phyloP scores from a whole-genome alignment of 345 rosid species.

The Aquilaria malaccensis region DNA sequence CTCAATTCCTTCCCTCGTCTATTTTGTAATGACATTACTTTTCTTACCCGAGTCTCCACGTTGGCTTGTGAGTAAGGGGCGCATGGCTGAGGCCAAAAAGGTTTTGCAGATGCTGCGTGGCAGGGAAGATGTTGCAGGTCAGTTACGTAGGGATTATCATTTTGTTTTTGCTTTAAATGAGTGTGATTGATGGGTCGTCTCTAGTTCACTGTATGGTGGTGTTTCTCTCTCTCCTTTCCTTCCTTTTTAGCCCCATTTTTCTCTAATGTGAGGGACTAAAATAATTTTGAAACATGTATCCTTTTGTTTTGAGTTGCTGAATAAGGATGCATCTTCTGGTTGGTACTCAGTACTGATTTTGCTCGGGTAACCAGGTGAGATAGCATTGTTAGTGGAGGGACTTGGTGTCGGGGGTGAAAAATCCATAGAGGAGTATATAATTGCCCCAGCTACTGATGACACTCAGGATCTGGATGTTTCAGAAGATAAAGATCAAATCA shows the following conservation, averaged over 20 bases:
- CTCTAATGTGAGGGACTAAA: not conserved
- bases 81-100: slow-evolving; percentile 75
- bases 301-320: not conserved
- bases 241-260: not conserved
- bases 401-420: slow-evolving; percentile 70
- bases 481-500: slow-evolving; percentile 57
- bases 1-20: slow-evolving; percentile 59
- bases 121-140: slow-evolving; percentile 83
- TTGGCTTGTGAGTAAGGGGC: slow-evolving; percentile 94
- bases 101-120: slow-evolving; percentile 70
- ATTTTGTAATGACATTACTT: slow-evolving; percentile 46
- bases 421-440: slow-evolving; percentile 78
- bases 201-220: too few relatives aligned
- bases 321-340: too few relatives aligned
- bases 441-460: slow-evolving; percentile 52
- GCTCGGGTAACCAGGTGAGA: slow-evolving; percentile 59
- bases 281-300: not conserved
- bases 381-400: slow-evolving; percentile 93
- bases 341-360: slow-evolving; percentile 2
- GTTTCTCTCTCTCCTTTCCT: too few relatives aligned
- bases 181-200: too few relatives aligned
- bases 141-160: slow-evolving; percentile 9
- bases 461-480: slow-evolving; percentile 50
- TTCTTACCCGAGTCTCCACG: slow-evolving; percentile 90
- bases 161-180: too few relatives aligned